phyloP scores from a whole-genome alignment of 176 grass and related monocot species.

The Carex myosuroides region DNA sequence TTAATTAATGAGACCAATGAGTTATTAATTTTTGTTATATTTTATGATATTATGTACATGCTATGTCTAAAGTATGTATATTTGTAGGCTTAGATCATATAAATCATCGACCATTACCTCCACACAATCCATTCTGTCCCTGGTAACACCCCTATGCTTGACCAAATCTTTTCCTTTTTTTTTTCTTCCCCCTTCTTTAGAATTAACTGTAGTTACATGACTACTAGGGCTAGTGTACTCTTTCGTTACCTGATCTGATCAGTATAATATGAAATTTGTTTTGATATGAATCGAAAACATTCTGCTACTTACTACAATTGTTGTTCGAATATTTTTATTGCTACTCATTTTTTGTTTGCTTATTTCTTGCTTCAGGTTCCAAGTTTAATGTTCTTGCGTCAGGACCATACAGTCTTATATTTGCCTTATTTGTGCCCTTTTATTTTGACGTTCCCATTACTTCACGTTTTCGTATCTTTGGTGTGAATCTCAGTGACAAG shows the following conservation, averaged over 20 bases:
- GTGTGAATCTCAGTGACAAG: slow-evolving; percentile 73
- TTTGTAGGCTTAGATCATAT: not conserved
- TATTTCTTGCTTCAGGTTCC: slow-evolving; percentile 51
- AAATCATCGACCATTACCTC: not conserved
- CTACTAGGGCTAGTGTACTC: not conserved
- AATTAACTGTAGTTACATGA: not conserved
- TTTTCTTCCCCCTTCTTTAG: not conserved
- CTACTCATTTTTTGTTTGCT: not conserved
- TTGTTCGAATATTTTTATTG: slow-evolving; percentile 1
- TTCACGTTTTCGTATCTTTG: slow-evolving; percentile 72
- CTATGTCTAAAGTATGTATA: not conserved
- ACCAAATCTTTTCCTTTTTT: slow-evolving; percentile 20
- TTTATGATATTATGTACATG: not conserved
- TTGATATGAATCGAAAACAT: not conserved
- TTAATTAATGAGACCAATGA: not conserved
- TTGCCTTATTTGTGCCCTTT: slow-evolving; percentile 84
- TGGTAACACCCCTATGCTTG: not conserved
- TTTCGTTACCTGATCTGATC: not conserved
- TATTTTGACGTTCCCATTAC: slow-evolving; percentile 81
- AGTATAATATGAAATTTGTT: not conserved
- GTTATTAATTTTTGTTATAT: not conserved
- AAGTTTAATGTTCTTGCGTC: slow-evolving; percentile 54
- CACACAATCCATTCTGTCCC: not conserved
- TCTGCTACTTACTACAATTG: not conserved
- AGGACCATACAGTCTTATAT: slow-evolving; percentile 93